These are phyloP conservation scores for Bolboschoenoplectus hybrid DNA, from an alignment of 202 grass and related monocot species.

Conservation along the genomic window DNA sequence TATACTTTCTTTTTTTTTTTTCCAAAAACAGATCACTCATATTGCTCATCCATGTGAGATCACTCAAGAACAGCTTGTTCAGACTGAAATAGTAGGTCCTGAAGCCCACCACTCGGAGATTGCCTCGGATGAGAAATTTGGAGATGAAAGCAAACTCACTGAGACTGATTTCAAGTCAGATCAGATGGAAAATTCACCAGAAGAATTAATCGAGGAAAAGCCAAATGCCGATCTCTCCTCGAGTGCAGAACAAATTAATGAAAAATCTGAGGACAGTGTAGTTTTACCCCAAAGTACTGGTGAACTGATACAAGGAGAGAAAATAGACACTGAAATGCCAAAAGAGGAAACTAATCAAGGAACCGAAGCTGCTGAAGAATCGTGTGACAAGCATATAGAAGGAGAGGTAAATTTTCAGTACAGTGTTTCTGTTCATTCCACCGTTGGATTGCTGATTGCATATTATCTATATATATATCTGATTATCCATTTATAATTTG, in stretches of 20 bases:
- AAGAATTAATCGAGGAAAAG: not conserved
- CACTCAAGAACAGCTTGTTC: not conserved
- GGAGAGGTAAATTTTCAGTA: slow-evolving; percentile 14
- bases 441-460: not conserved
- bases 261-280: not conserved
- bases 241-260: not conserved
- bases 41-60: slow-evolving; percentile 10
- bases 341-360: slow-evolving; percentile 15
- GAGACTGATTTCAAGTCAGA: slow-evolving; percentile 18
- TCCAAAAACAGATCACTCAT: not conserved
- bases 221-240: not conserved
- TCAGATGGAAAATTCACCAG: not conserved
- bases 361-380: not conserved
- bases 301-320: slow-evolving; percentile 11
- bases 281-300: not conserved
- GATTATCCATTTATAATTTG: slow-evolving; percentile 21
- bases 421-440: not conserved
- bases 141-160: not conserved
- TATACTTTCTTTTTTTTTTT: not conserved
- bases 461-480: not conserved
- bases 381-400: not conserved
- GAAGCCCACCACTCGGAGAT: not conserved
- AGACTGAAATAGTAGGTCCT: not conserved
- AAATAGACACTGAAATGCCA: slow-evolving; percentile 7
- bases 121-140: slow-evolving; percentile 19